Evolutionary conservation across 2,329 filamentous ascomycete genomes (phyloP).

Genomic region (Scorias spongiosa): DNA sequence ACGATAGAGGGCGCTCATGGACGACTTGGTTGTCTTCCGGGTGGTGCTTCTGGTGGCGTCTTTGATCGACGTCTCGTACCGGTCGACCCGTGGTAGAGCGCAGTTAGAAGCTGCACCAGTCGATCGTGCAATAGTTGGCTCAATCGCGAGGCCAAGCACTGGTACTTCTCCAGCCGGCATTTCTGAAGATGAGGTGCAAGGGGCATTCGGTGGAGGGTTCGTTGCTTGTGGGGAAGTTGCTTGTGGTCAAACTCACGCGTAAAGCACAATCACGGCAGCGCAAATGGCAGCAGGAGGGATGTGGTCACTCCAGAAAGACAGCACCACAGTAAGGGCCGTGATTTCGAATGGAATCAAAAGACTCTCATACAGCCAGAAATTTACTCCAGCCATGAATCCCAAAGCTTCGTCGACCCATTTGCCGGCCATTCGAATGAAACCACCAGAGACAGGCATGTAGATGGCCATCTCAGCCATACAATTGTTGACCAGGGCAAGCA

Average conservation of each 20-base stretch:
- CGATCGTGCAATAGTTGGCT: too few species aligned
- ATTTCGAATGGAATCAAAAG: slow-evolving; percentile 39
- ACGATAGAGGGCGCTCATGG: neutral
- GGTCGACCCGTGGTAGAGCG: too few species aligned
- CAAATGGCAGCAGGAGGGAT: slow-evolving; percentile 27
- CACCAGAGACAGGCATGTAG: slow-evolving; percentile 47
- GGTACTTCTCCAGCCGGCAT: too few species aligned
- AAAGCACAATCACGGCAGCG: slow-evolving; percentile 26
- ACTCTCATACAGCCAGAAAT: slow-evolving; percentile 37
- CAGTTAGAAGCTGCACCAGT: too few species aligned
- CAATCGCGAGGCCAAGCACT: too few species aligned
- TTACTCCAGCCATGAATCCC: slow-evolving; percentile 42
- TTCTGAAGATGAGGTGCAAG: too few species aligned
- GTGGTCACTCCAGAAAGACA: slow-evolving; percentile 29
- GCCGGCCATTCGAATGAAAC: slow-evolving; percentile 49
- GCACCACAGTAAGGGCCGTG: slow-evolving; percentile 26
- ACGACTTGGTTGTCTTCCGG: too few species aligned
- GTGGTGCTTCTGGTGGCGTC: slow-evolving; percentile 10
- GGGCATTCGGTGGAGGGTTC: too few species aligned
- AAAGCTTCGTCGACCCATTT: slow-evolving; percentile 52
- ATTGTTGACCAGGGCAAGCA: slow-evolving; percentile 50
- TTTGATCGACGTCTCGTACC: too few species aligned
- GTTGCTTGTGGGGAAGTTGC: neutral
- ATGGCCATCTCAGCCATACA: slow-evolving; percentile 49
- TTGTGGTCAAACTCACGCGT: slow-evolving; percentile 19